Base-by-base conservation (phyloP, 1,284 basidiomycete genomes). In the Cutaneotrichosporon cyanovorans region DNA sequence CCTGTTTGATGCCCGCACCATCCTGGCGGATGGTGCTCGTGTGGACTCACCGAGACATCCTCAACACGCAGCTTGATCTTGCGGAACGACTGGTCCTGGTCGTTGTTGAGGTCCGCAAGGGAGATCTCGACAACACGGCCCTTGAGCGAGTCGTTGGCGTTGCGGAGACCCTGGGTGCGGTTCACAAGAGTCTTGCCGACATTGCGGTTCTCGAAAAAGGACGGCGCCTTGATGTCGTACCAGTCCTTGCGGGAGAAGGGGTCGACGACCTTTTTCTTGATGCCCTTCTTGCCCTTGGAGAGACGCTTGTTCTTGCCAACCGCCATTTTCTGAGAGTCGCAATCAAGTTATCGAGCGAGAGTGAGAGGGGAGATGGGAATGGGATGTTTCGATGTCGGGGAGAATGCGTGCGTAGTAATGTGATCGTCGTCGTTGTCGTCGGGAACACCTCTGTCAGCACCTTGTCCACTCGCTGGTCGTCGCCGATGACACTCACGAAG, bases 171-270 rank as follows among this genome's bases (percentile, higher is more conserved):
- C 77, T 90, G 86, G 42, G 93, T 95, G 72, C 93, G 82, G 82
- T 99, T 99, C 73, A 87, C 91, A 62, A 98, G 83, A 53, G 95
- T 99, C 83, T 97, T 97, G 74, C 95, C 95, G 67, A 92, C 85
- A 73, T 95, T 95, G 72, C 85, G 83, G 66, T 86, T 83, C 76
- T 97, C 93, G 74, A 99, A 99, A 76, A 90, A 91, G 61, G 89
- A 92, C 50, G 95, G 95, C 9, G 92, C 93, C 77, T 96, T 97
- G 77, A 99, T 85, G 75, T 97, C 91, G 77, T 93, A 99, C 95
- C 95, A 98, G 70, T 98, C 93, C 80, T 99, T 99, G 78, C 93
- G 85, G 64, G 93, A 85, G 87, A 99, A 97, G 63, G 95, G 91
- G 81, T 99, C 95, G 63, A 98, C 91, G 73, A 93, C 89, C 83